phyloP scores from a whole-genome alignment of 2,329 filamentous ascomycete species.

The Fusarium veterinarium region DNA sequence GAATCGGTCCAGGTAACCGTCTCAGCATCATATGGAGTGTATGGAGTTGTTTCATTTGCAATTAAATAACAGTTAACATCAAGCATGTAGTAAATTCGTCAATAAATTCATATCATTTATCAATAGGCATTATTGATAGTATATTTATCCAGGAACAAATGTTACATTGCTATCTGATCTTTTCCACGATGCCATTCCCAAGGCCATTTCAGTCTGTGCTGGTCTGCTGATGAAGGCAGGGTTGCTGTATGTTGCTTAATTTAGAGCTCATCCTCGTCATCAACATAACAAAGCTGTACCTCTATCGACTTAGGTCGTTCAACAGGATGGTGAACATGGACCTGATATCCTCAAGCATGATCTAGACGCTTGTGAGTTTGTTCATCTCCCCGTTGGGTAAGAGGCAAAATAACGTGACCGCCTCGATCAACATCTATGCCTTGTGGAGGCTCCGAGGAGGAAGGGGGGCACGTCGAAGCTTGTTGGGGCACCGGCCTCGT shows the following conservation, averaged over 20 bases:
- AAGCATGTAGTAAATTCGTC: constrained; percentile 15
- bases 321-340: background rate
- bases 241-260: background rate
- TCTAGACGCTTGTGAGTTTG: background rate
- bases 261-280: background rate
- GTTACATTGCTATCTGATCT: background rate
- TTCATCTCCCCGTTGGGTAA: background rate
- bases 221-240: background rate
- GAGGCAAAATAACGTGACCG: too few relatives aligned
- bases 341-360: background rate
- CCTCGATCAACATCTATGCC: background rate
- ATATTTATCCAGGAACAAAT: background rate
- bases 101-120: constrained; percentile 14
- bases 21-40: constrained; percentile 20
- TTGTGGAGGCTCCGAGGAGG: background rate
- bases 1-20: constrained; percentile 5
- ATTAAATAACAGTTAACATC: constrained; percentile 32
- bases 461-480: background rate
- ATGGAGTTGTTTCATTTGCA: constrained; percentile 25
- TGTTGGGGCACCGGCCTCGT: background rate
- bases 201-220: background rate
- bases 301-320: background rate
- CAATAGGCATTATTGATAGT: background rate
- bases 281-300: background rate
- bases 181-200: background rate